Evolutionary conservation across 1,284 basidiomycete genomes (phyloP).

Genomic region (Rhizoctonia solani): DNA sequence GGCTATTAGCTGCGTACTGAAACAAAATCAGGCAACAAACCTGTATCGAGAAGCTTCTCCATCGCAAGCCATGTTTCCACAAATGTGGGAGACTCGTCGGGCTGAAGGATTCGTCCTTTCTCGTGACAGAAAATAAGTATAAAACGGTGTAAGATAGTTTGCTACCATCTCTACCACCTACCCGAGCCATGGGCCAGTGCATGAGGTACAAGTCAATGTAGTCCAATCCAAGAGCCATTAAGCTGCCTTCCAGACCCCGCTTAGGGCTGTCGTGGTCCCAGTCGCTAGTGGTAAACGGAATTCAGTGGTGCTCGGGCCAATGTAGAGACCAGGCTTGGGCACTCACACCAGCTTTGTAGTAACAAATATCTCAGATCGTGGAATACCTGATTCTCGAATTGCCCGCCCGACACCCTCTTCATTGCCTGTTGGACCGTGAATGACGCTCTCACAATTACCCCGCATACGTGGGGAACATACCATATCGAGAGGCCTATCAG

Average conservation of each 20-base stretch:
- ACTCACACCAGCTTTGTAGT: conserved; percentile 45
- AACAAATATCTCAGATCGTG: conserved; percentile 53
- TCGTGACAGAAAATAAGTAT: not conserved
- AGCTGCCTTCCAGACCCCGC: conserved; percentile 50
- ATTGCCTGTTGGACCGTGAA: conserved; percentile 7
- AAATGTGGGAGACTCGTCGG: conserved; percentile 42
- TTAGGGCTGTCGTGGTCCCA: conserved; percentile 49
- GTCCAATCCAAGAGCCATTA: conserved; percentile 51
- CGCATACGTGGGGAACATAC: not conserved
- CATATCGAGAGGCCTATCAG: conserved; percentile 20
- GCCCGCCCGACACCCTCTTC: conserved; percentile 51
- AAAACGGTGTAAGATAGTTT: not conserved
- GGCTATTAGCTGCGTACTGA: not conserved
- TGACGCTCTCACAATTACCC: too few species aligned
- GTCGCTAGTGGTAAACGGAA: conserved; percentile 41
- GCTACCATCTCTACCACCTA: conserved; percentile 22
- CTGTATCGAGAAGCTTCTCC: conserved; percentile 48
- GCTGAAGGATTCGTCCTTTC: conserved; percentile 42
- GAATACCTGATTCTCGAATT: conserved; percentile 49
- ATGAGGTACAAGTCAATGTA: conserved; percentile 59
- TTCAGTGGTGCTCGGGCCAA: too few species aligned
- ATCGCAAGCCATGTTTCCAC: conserved; percentile 53
- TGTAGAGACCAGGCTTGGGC: too few species aligned
- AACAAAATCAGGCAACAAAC: too few species aligned
- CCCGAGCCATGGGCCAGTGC: conserved; percentile 47